Evolutionary conservation across 2,329 filamentous ascomycete species (phyloP).

Genomic region (Ampelomyces quisqualis): DNA sequence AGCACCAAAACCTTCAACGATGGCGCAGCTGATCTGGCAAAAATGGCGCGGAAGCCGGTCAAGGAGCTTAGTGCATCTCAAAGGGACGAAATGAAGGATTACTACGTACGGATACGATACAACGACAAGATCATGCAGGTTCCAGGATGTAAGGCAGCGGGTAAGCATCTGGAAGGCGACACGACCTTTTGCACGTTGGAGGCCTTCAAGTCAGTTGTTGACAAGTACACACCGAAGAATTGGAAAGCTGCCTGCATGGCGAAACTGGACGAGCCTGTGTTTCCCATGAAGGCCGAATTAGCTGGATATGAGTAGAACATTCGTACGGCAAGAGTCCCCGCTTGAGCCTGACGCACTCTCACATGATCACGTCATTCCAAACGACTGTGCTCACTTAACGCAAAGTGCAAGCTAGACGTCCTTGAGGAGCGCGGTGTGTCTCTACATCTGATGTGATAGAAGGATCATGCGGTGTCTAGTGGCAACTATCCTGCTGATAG

Average conservation of each 20-base stretch:
- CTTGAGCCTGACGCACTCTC: neutral
- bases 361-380: neutral
- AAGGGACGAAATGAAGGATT: conserved; percentile 64
- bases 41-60: conserved; percentile 63
- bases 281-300: conserved; percentile 46
- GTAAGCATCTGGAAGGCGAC: conserved; percentile 84
- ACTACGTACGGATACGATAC: conserved; percentile 88
- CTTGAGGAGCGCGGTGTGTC: neutral
- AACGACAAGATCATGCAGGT: conserved; percentile 82
- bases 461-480: conserved; percentile 2
- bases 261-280: conserved; percentile 58
- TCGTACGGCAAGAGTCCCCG: neutral
- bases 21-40: conserved; percentile 30
- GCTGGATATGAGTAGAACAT: conserved; percentile 33
- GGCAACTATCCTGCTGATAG: conserved; percentile 2
- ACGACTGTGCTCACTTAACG: too few species aligned
- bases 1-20: conserved; percentile 16
- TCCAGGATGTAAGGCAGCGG: conserved; percentile 73
- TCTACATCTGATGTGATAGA: conserved; percentile 5
- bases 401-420: too few species aligned
- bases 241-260: conserved; percentile 68
- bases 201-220: conserved; percentile 89
- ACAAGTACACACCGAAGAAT: conserved; percentile 80
- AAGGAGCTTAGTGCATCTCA: conserved; percentile 59
- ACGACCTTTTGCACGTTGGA: conserved; percentile 89